These are phyloP conservation scores for Puccinia polysora DNA, from an alignment of 1,284 basidiomycete species.

Conservation along the genomic window DNA sequence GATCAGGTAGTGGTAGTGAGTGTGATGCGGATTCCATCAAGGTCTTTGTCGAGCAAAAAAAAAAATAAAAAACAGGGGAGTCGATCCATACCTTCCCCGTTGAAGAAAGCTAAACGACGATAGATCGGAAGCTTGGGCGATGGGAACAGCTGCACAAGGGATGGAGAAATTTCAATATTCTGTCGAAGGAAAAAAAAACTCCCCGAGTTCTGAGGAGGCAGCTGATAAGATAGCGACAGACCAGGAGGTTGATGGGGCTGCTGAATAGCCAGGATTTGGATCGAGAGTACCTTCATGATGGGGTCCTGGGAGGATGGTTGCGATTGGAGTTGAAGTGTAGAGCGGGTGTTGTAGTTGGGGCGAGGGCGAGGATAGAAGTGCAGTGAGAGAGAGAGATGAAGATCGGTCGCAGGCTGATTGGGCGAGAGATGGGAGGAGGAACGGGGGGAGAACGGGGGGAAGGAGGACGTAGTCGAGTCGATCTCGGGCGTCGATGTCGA, in stretches of 20 bases:
- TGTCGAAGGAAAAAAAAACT: not conserved
- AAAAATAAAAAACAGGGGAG: slow-evolving; percentile 53
- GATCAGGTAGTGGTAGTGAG: not conserved
- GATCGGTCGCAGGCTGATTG: no score
- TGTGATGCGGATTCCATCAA: not conserved
- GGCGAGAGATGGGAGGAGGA: no score
- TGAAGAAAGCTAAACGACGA: slow-evolving; percentile 93
- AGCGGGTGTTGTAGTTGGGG: no score
- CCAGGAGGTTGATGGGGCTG: slow-evolving; percentile 52
- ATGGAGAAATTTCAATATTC: no score
- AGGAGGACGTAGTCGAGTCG: no score
- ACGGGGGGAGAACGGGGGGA: no score
- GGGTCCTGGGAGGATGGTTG: no score
- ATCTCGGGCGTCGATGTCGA: no score
- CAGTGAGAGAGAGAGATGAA: no score
- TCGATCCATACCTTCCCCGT: slow-evolving; percentile 57
- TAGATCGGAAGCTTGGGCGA: slow-evolving; percentile 74
- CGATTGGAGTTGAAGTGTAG: no score
- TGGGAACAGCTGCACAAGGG: slow-evolving; percentile 57
- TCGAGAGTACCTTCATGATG: slow-evolving; percentile 57
- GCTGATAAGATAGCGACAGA: not conserved
- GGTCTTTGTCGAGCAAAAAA: not conserved
- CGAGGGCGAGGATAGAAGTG: no score
- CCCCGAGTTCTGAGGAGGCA: no score
- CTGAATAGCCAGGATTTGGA: slow-evolving; percentile 55